Conservation (phyloP, 768 basidiomycete species). For the Suillus alpinus region DNA sequence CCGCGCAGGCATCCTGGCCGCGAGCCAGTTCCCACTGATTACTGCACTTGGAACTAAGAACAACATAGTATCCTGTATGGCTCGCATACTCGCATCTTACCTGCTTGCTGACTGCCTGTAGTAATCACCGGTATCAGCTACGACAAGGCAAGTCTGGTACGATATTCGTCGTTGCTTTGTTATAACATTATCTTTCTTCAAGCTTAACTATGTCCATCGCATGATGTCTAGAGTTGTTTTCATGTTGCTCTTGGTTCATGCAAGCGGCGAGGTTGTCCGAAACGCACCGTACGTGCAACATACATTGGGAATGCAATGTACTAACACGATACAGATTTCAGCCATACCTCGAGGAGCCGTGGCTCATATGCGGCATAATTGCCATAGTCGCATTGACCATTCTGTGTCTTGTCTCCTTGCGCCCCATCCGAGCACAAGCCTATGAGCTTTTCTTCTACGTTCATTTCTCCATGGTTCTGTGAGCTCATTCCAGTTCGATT, state of each 20-base stretch:
- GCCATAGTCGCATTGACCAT: slow-evolving; percentile 38
- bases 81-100: background rate
- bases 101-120: slow-evolving; percentile 17
- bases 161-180: background rate
- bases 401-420: slow-evolving; percentile 41
- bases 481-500: slow-evolving; percentile 10
- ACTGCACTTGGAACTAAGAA: slow-evolving; percentile 61
- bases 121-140: slow-evolving; percentile 52
- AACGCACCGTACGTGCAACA: background rate
- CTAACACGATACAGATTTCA: slow-evolving; percentile 4
- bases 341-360: slow-evolving; percentile 9
- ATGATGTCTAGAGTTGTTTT: slow-evolving; percentile 42
- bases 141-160: slow-evolving; percentile 38
- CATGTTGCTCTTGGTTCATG: slow-evolving; percentile 48
- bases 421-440: slow-evolving; percentile 41
- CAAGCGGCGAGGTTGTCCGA: slow-evolving; percentile 34
- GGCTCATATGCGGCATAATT: slow-evolving; percentile 27
- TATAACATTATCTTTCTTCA: background rate
- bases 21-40: slow-evolving; percentile 51
- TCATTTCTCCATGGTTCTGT: slow-evolving; percentile 42
- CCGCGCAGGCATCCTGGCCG: slow-evolving; percentile 41
- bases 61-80: slow-evolving; percentile 45
- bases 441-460: slow-evolving; percentile 49
- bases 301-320: background rate
- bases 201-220: slow-evolving; percentile 41